phyloP scores from a whole-genome alignment of 768 basidiomycete species.

The Antrodiella citrinella region DNA sequence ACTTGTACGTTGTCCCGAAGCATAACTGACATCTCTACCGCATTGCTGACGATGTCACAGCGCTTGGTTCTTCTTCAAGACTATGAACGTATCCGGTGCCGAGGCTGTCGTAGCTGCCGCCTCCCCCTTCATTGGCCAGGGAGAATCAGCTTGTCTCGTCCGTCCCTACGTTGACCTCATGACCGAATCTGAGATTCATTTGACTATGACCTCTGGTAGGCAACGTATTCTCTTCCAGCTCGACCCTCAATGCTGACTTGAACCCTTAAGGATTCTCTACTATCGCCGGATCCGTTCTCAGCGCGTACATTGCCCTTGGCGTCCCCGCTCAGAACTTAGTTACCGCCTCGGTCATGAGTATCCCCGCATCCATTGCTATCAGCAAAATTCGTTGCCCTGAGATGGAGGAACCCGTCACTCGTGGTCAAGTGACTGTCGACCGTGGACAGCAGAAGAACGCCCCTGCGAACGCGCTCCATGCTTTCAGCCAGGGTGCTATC shows the following conservation, averaged over 20 bases:
- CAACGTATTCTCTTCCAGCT: conserved; percentile 3
- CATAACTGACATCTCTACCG: too few relatives aligned
- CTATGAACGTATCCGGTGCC: conserved; percentile 88
- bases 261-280: conserved; percentile 64
- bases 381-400: conserved; percentile 85
- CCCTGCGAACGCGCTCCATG: conserved; percentile 79
- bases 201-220: conserved; percentile 79
- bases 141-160: conserved; percentile 82
- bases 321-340: conserved; percentile 75
- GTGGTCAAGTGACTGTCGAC: conserved; percentile 72
- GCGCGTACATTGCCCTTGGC: conserved; percentile 73
- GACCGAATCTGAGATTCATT: conserved; percentile 81
- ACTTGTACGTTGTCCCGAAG: conserved; percentile 48
- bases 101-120: conserved; percentile 90
- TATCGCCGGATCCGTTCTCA: conserved; percentile 84
- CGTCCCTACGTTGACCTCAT: conserved; percentile 77
- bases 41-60: conserved; percentile 24
- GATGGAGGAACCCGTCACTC: conserved; percentile 77
- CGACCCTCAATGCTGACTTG: not conserved
- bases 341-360: conserved; percentile 91
- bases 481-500: conserved; percentile 77
- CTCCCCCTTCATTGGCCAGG: conserved; percentile 91
- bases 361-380: conserved; percentile 90
- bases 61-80: conserved; percentile 91
- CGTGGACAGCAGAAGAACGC: conserved; percentile 51